Evolutionary conservation across 2,329 filamentous ascomycete species (phyloP), one percentile per base, ranked within the genome.

Genomic region (Aciculosporium take): DNA sequence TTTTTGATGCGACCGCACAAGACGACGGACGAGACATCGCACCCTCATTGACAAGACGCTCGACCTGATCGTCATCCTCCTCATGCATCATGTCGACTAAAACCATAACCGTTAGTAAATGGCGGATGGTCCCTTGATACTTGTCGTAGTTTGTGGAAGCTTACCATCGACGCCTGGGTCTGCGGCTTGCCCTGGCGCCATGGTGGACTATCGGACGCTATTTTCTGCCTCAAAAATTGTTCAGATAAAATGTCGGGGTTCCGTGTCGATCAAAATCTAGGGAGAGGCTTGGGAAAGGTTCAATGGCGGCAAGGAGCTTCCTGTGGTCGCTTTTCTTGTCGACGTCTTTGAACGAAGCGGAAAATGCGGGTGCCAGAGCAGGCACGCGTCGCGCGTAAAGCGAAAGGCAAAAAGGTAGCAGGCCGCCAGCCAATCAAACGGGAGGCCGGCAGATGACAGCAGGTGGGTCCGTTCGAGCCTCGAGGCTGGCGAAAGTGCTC

Each of bases 21-120:
- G 17, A 29, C 21, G 27, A 6, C 10, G 33, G 6, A 24, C 12
- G 17, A 37, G 13, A 34, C 6, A 9, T 17, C 39, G 39, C 67
- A 82, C 82, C 84, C 69, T 98, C 91, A 53, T 96, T 96, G 64
- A 96, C 87, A 46, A 94, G 71, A 64, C 93, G 87, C 63, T 93
- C 82, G 56, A 84, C 79, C 51, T 76, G 65, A 56, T 84, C 72
- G 58, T 81, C 71, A 45, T 84, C 79, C 40, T 84, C 82, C 44
- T 87, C 80, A 46, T 77, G 72, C 36, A 44, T 50, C 58, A 63
- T 60, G 1, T 64, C 59, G 45, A 61, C 60, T 63, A 45, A 36
- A 7, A 24, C 31, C 43, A 23, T 18, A 21, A 13, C 44, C 43
- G 31, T 45, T 32, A 44, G 49, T 32, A 28, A 18, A 13, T 33